Percentiles rank a stretch among this genome's conserved stretches.
phyloP scores from a whole-genome alignment of 2,329 filamentous ascomycete species.

The Pleurostoma richardsiae region DNA sequence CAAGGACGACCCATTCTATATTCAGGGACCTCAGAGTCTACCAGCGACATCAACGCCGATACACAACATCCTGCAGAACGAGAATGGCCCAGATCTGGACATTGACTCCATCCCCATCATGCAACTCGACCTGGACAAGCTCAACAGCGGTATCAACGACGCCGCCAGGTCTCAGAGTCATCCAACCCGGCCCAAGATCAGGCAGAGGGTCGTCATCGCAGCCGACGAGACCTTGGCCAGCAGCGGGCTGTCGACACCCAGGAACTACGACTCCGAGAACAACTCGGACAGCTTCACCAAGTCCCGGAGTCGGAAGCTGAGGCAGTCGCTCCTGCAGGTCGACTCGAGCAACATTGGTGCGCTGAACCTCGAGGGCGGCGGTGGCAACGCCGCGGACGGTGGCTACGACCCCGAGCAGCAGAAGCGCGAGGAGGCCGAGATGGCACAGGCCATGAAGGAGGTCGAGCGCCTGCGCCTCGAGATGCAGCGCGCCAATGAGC shows the following conservation, averaged over 20 bases:
- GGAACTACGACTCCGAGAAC: conserved; percentile 50
- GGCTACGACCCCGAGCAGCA: conserved; percentile 58
- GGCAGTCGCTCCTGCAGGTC: conserved; percentile 69
- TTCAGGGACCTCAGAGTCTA: conserved; percentile 33
- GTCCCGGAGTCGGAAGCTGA: conserved; percentile 43
- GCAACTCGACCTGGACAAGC: conserved; percentile 72
- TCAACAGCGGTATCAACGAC: conserved; percentile 23
- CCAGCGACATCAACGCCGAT: conserved; percentile 66
- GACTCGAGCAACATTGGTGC: conserved; percentile 78
- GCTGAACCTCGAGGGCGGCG: conserved; percentile 54
- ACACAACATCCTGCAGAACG: conserved; percentile 67
- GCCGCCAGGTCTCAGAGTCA: conserved; percentile 24
- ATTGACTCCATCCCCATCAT: conserved; percentile 96
- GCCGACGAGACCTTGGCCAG: conserved; percentile 67
- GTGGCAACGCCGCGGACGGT: conserved; percentile 27
- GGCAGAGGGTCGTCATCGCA: conserved; percentile 62
- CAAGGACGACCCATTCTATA: conserved; percentile 94
- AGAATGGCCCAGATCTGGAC: conserved; percentile 75
- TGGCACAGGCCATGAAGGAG: conserved; percentile 82
- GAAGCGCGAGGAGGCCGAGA: conserved; percentile 77
- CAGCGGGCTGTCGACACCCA: conserved; percentile 41
- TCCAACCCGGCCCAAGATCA: conserved; percentile 31
- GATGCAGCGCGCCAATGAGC: conserved; percentile 79
- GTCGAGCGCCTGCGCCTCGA: conserved; percentile 81
- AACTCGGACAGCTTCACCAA: conserved; percentile 44